These are phyloP conservation scores for Nakazawaea peltata DNA, from an alignment of 805 yeast species.

Conservation along the genomic window DNA sequence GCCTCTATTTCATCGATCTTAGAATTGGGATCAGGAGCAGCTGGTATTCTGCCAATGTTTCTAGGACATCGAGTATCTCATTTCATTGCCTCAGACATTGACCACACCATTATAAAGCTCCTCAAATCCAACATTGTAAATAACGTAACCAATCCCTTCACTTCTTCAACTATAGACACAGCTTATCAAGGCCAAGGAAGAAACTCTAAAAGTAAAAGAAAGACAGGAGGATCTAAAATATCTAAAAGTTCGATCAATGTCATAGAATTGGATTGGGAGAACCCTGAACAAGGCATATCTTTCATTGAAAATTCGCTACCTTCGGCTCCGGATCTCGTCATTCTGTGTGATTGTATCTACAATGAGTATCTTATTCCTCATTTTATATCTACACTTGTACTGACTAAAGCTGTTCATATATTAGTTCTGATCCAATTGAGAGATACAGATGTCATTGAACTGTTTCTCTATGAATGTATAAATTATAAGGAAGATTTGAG, in stretches of 20 bases:
- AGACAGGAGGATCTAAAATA: neutral
- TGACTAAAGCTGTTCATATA: too few species aligned
- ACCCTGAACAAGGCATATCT: conserved; percentile 26
- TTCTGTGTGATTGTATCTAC: conserved; percentile 63
- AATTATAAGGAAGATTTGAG: too few species aligned
- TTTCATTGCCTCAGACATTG: conserved; percentile 54
- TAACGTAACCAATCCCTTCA: conserved; percentile 25
- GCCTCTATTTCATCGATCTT: conserved; percentile 28
- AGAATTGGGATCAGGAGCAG: conserved; percentile 58
- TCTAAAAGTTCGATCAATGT: conserved; percentile 34
- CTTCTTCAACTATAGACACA: conserved; percentile 18
- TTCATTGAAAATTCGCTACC: conserved; percentile 3
- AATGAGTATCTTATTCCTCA: conserved; percentile 49
- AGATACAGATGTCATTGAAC: conserved; percentile 39
- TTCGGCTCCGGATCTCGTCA: conserved; percentile 33
- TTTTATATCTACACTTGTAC: conserved; percentile 40
- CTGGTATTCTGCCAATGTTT: conserved; percentile 40
- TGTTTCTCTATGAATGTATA: conserved; percentile 30
- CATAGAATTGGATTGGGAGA: conserved; percentile 58
- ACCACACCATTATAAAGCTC: conserved; percentile 41
- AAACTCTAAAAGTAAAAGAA: neutral
- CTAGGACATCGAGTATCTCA: conserved; percentile 24
- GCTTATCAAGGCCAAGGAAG: too few species aligned
- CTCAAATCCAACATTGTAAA: conserved; percentile 34
- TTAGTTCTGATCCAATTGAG: conserved; percentile 47